Percentiles rank a stretch among this genome's conserved stretches.
These are phyloP conservation scores for Pythium insidiosum DNA, from an alignment of 352 stramenopile genomes.

Conservation along the genomic window DNA sequence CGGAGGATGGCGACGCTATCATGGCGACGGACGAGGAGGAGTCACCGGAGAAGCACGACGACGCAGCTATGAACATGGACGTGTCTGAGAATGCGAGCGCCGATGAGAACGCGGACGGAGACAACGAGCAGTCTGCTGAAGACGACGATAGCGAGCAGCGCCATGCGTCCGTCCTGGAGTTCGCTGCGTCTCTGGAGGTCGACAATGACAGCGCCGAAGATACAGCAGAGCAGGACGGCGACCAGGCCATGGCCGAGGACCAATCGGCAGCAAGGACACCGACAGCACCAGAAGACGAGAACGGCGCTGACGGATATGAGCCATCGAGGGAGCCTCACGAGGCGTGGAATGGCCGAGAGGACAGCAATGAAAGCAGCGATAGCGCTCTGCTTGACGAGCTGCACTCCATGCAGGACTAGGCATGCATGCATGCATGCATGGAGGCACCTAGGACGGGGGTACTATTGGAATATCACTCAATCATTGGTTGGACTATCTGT, in stretches of 20 bases:
- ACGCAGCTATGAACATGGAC: too few relatives aligned
- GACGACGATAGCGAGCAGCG: conserved; percentile 6
- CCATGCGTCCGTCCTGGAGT: conserved; percentile 6
- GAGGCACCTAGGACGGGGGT: too few relatives aligned
- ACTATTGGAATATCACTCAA: too few relatives aligned
- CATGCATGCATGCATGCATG: too few relatives aligned
- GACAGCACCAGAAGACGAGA: conserved; percentile 20
- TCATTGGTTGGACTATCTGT: too few relatives aligned
- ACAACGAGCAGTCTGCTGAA: conserved; percentile 1
- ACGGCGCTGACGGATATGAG: conserved; percentile 14
- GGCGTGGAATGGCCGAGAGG: too few relatives aligned
- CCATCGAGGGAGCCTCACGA: too few relatives aligned
- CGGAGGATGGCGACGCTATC: conserved; percentile 10
- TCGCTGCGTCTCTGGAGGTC: conserved; percentile 10
- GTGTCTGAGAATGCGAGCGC: too few relatives aligned
- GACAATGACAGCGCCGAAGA: conserved; percentile 6
- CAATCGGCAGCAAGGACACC: not conserved
- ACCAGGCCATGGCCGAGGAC: conserved; percentile 16
- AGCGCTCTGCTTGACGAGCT: too few relatives aligned
- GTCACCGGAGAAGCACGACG: not conserved
- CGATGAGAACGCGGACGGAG: too few relatives aligned
- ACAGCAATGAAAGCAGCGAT: too few relatives aligned
- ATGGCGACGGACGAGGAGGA: conserved; percentile 11
- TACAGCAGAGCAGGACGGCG: conserved; percentile 16
- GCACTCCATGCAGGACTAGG: too few relatives aligned